Evolutionary conservation across 495 filamentous ascomycete species (phyloP), one percentile per base, ranked within the genome.

Genomic region (Aspergillus wentii): DNA sequence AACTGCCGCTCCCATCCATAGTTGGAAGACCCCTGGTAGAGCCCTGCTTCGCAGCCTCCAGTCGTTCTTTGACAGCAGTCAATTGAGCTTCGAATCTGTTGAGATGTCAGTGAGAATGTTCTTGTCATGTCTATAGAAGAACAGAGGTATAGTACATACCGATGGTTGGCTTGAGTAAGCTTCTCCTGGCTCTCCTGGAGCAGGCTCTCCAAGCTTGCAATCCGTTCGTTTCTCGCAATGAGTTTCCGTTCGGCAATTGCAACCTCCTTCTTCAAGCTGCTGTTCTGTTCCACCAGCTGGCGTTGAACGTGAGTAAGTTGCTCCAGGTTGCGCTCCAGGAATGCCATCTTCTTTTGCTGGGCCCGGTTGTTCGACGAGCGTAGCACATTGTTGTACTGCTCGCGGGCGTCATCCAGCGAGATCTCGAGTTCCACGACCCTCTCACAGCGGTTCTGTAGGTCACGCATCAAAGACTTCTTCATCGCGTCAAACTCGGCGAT

Each of bases 301-400:
- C 92, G 79, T 61, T 98, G 92, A 38, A 98, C 94, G 52, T 92
- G 85, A 0, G 94, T 98, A 27, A 98, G 74, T 64, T 97, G 94
- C 66, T 98, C 92, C 11, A 98, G 78, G 61, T 98, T 98, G 55
- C 92, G 84, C 66, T 98, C 94, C 29, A 98, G 68, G 79, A 98
- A 98, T 5, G 90, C 92, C 87, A 98, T 96, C 76, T 97, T 98
- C 81, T 98, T 98, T 64, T 97, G 92, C 66, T 98, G 92, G 16
- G 90, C 88, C 25, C 90, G 85, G 71, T 94, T 96, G 72, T 97
- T 97, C 38, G 87, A 94, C 14, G 86, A 86, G 20, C 91, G 82
- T 25, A 98, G 77, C 31, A 98, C 91, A 48, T 94, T 94, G 69
- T 97, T 96, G 64, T 98, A 98, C 63, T 97, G 92, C 67, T 98